Evolutionary conservation across 1,139 yeast genomes (phyloP).

Genomic region (Saccharomyces hybrid): DNA sequence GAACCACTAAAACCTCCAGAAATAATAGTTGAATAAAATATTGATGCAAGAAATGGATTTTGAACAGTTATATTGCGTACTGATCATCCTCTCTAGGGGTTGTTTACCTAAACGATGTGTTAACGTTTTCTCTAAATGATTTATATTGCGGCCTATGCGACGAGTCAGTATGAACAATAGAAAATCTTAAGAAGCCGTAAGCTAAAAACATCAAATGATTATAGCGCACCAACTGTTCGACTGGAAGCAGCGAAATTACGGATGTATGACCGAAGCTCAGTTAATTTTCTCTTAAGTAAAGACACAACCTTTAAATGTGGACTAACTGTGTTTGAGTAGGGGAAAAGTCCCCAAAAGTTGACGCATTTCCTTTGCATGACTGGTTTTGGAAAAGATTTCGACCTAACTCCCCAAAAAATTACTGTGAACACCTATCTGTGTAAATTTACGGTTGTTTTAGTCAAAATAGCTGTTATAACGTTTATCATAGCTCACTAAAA

Average conservation of each 20-base stretch:
- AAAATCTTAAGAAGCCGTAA: background rate
- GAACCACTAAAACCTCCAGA: background rate
- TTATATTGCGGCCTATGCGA: background rate
- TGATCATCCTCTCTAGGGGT: background rate
- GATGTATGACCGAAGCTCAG: background rate
- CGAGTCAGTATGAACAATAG: background rate
- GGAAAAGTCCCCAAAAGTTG: background rate
- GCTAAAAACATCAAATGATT: background rate
- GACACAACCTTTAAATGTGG: background rate
- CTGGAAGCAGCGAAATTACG: background rate
- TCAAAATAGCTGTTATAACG: too few species aligned
- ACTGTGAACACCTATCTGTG: too few species aligned
- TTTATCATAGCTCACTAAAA: too few species aligned
- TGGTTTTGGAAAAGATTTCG: too few species aligned
- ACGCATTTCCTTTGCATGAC: background rate
- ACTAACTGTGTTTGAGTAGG: background rate
- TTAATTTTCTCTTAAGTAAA: background rate
- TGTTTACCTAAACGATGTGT: background rate
- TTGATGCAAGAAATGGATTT: background rate
- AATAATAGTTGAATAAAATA: background rate
- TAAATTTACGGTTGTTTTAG: too few species aligned
- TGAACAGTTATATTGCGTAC: background rate
- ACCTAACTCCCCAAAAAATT: too few species aligned
- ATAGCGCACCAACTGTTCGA: background rate
- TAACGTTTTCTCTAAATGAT: background rate